phyloP scores from a whole-genome alignment of 2,329 filamentous ascomycete genomes.

The Aspergillus sp. region DNA sequence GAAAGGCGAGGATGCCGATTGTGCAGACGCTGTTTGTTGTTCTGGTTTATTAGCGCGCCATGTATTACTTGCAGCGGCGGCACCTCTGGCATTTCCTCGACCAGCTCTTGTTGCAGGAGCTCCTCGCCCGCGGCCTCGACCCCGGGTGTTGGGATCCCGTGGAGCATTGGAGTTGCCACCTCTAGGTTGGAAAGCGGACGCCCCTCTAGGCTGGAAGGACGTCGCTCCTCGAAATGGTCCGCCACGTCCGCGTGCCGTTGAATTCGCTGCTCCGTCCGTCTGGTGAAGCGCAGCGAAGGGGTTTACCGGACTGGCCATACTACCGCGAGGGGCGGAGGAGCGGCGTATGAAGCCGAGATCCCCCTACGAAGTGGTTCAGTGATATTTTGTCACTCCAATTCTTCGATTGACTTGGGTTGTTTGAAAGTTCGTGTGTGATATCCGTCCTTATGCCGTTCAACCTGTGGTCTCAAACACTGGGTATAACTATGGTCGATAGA shows the following conservation, averaged over 20 bases:
- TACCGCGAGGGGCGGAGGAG: constrained; percentile 25
- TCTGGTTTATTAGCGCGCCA: constrained; percentile 19
- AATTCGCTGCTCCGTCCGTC: constrained; percentile 24
- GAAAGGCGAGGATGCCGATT: constrained; percentile 24
- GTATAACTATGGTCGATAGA: not conserved
- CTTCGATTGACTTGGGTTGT: not conserved
- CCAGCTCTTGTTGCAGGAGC: constrained; percentile 10
- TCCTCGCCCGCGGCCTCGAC: constrained; percentile 23
- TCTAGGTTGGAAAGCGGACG: constrained; percentile 16
- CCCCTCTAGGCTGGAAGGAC: constrained; percentile 14
- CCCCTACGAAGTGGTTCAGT: constrained; percentile 1
- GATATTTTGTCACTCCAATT: not conserved
- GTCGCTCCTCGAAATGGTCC: constrained; percentile 15
- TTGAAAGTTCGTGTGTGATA: not conserved
- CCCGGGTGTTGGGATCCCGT: constrained; percentile 20
- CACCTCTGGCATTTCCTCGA: constrained; percentile 23
- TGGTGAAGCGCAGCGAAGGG: constrained; percentile 28
- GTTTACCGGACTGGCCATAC: constrained; percentile 33
- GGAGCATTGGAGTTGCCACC: constrained; percentile 14
- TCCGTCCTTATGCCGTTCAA: not conserved
- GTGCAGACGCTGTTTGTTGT: constrained; percentile 6
- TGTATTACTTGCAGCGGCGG: constrained; percentile 12
- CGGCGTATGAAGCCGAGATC: constrained; percentile 17
- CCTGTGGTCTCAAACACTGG: not conserved
- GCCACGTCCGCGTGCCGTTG: constrained; percentile 28